Conservation (phyloP, 495 filamentous ascomycete genomes). For the Talaromyces liani region DNA sequence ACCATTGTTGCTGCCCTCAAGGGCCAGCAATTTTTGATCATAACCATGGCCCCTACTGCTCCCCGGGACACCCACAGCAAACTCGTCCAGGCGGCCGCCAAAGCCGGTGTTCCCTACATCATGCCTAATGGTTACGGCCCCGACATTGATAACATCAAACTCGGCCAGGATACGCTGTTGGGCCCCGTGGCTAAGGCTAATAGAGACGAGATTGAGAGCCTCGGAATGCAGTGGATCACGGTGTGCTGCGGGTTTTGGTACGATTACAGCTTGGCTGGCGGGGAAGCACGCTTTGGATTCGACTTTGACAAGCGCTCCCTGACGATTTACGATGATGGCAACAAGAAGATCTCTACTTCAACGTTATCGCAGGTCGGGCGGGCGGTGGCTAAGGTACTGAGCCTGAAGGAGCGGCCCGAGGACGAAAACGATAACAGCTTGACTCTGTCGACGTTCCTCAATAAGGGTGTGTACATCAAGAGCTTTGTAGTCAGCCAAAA, state of each 20-base stretch:
- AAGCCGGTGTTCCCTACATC: slow-evolving; percentile 53
- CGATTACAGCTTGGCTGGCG: slow-evolving; percentile 34
- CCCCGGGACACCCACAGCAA: slow-evolving; percentile 33
- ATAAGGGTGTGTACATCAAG: slow-evolving; percentile 36
- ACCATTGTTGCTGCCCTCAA: slow-evolving; percentile 38
- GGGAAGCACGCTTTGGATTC: slow-evolving; percentile 30
- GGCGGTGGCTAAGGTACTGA: slow-evolving; percentile 34
- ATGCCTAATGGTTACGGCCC: slow-evolving; percentile 52
- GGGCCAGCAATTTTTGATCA: slow-evolving; percentile 52
- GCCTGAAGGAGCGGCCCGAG: slow-evolving; percentile 35
- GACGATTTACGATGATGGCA: slow-evolving; percentile 43
- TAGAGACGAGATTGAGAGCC: slow-evolving; percentile 28
- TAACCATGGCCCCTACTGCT: slow-evolving; percentile 40
- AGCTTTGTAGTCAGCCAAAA: slow-evolving; percentile 42
- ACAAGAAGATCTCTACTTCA: slow-evolving; percentile 25
- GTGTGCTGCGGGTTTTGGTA: slow-evolving; percentile 47
- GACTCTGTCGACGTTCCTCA: slow-evolving; percentile 24
- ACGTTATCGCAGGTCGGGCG: slow-evolving; percentile 40
- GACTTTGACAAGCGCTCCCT: slow-evolving; percentile 28
- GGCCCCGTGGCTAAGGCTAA: slow-evolving; percentile 9
- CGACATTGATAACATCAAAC: slow-evolving; percentile 28
- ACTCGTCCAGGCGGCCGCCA: slow-evolving; percentile 51
- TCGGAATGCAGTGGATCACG: slow-evolving; percentile 38
- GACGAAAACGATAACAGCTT: slow-evolving; percentile 30
- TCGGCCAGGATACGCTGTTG: slow-evolving; percentile 25